Base-by-base conservation (phyloP, 1,284 basidiomycete species). In the Afroboletus lepidellus region DNA sequence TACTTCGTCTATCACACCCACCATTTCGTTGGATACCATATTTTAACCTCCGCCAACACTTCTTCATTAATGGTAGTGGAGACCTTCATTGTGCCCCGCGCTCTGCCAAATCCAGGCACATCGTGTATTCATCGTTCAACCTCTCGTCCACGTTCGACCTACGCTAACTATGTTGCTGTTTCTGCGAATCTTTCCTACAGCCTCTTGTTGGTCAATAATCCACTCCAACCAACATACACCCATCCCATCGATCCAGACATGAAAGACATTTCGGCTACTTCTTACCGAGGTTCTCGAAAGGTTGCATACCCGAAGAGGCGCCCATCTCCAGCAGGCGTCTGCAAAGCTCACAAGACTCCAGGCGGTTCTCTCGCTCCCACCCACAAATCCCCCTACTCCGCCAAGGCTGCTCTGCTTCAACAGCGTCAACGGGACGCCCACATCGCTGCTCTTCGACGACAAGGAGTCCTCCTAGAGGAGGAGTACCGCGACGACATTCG, bases 401-500 rank as follows among this genome's bases (percentile, higher is more conserved):
- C 80, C 48, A 87, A 82, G 65, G 69, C 80, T 44, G 77, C 81
- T 55, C 68, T 81, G 33, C 63, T 80, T 29, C 79, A 81, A 48
- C 84, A 86, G 63, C 80, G 81, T 48, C 84, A 85, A 60, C 84
- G 86, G 50, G 81, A 86, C 54, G 77, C 78, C 13, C 85, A 87
- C 59, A 78, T 87, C 27, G 69, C 77, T 44, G 84, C 85, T 23
- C 74, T 88, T 57, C 79, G 85, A 41, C 75, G 80, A 62, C 84
- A 89, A 62, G 84, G 83, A 39, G 78, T 87, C 52, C 75, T 85
- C 49, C 69, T 90, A 57, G 97, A 99, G 74, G 90, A 94, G 64
- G 97, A 99, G 72, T 99, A 99, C 69, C 83, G 87, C 46, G 90
- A 95, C 36, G 97, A 99, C 67, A 94, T 97, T 57, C 79, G 86